These are phyloP conservation scores for Cercospora zeae-maydis DNA, from an alignment of 2,329 filamentous ascomycete species.

Conservation along the genomic window DNA sequence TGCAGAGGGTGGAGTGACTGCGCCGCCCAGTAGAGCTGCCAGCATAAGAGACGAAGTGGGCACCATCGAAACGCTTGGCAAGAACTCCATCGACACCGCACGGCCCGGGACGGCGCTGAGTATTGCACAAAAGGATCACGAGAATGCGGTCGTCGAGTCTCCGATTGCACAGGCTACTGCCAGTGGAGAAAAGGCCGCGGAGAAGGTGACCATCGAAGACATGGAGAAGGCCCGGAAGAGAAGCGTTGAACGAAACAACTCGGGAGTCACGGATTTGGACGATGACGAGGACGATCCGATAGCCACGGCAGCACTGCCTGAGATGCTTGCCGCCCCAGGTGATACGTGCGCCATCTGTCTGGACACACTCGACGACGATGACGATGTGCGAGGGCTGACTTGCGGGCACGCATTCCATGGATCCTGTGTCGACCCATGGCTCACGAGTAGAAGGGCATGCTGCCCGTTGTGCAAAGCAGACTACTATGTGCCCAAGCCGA, in stretches of 20 bases:
- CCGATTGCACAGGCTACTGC: constrained; percentile 24
- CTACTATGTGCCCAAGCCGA: constrained; percentile 92
- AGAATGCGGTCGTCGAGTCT: constrained; percentile 36
- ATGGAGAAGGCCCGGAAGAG: constrained; percentile 29
- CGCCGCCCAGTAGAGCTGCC: constrained; percentile 66
- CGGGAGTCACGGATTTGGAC: constrained; percentile 52
- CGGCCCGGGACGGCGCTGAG: constrained; percentile 39
- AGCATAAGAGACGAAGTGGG: constrained; percentile 63
- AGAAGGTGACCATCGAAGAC: constrained; percentile 36
- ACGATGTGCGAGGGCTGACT: constrained; percentile 87
- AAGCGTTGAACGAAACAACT: constrained; percentile 29
- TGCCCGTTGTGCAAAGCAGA: constrained; percentile 98
- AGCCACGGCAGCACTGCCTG: constrained; percentile 73
- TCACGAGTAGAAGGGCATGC: constrained; percentile 89
- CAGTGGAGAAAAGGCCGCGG: constrained; percentile 28
- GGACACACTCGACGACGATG: constrained; percentile 88
- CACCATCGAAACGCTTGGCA: constrained; percentile 32
- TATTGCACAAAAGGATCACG: constrained; percentile 47
- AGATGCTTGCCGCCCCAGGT: constrained; percentile 75
- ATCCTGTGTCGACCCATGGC: constrained; percentile 91
- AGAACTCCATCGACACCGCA: constrained; percentile 31
- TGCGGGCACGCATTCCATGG: constrained; percentile 99
- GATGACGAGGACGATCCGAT: constrained; percentile 78
- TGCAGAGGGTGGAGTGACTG: constrained; percentile 76
- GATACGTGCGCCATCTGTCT: constrained; percentile 97